Base-by-base conservation (phyloP, 1,284 basidiomycete genomes). In the Fomitiporia mediterranea region DNA sequence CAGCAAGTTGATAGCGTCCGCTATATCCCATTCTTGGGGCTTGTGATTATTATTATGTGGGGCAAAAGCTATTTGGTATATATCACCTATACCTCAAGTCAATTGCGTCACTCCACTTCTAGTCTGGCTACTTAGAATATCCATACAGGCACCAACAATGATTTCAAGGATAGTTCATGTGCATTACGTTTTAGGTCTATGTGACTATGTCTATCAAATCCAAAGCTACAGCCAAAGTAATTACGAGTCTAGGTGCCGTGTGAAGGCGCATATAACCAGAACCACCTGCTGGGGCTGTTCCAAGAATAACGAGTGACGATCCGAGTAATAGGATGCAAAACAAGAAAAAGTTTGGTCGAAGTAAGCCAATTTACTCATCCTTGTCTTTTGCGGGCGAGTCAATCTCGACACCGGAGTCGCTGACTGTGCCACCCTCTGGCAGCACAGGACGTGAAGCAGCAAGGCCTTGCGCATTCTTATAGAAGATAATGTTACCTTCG, bases 401-500 rank as follows among this genome's bases (percentile, higher is more conserved):
- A 44, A 94, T 72, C 71, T 95, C 93, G 58, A 95, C 74, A 68
- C 93, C 92, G 44, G 92, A 96, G 74, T 96, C 92, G 66, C 84
- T 91, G 46, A 83, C 82, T 51, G 75, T 74, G 59, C 70, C 74
- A 1, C 44, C 44, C 57, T 88, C 86, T 47, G 75, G 71, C 64
- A 83, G 81, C 60, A 80, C 76, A 17, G 89, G 84, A 61, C 81
- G 79, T 65, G 82, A 77, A 61, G 82, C 72, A 51, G 92, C 89
- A 56, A 95, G 73, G 61, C 94, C 94, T 37, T 76, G 63, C 3
- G 86, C 81, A 66, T 98, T 91, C 79, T 94, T 94, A 83, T 86
- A 98, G 78, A 98, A 97, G 56, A 94, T 69, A 60, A 97, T 82
- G 66, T 93, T 84, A 55, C 91, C 93, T 65, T 91, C 88, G 67